Base-by-base conservation (phyloP, 352 stramenopile species). In the Phytophthora uliginosa region DNA sequence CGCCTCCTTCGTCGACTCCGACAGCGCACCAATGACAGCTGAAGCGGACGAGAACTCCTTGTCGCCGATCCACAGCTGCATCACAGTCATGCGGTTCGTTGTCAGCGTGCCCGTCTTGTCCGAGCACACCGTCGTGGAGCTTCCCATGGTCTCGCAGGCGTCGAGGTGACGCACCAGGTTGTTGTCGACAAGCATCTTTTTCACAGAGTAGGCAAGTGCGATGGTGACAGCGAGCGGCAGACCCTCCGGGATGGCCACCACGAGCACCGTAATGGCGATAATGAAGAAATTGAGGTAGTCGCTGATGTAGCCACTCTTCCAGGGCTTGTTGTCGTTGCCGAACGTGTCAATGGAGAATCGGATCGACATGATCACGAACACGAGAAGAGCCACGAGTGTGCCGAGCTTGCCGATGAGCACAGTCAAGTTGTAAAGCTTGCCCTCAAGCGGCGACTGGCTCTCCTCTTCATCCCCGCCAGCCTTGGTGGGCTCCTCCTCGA, bases 171-270 rank as follows among this genome's bases (percentile, higher is more conserved):
- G 42, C 17, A 24, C 42, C 18, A 51, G 18, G 42, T 51, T 51
- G 42, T 51, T 51, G 42, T 51, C 42, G 6, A 51, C 42, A 12
- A 51, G 42, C 42, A 51, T 51, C 42, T 51, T 51, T 17, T 51
- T 51, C 42, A 51, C 42, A n/a, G 42, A 51, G 42, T 51, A 51
- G 17, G 42, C 42, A 9, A 51, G 42, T 0, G 42, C 7, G 40
- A 99, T 93, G n/a, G 97, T 99, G 0, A 99, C 97, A 18, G 97
- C 97, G 13, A 99, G 86, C n/a, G 98, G 97, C 53, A 99, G 79
- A 53, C 97, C 97, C 74, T 99, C 97, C 3, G 97, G 97, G 18
- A 99, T 97, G 17, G 97, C 95, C 10, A 99, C 97, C 13, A 98
- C 96, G 12, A 99, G 85, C 53, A 94, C 88, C 3, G 88, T 95